Percentiles rank a stretch among this genome's conserved stretches.
phyloP scores from a whole-genome alignment of 352 stramenopile genomes.

The Phytophthora ramorum region DNA sequence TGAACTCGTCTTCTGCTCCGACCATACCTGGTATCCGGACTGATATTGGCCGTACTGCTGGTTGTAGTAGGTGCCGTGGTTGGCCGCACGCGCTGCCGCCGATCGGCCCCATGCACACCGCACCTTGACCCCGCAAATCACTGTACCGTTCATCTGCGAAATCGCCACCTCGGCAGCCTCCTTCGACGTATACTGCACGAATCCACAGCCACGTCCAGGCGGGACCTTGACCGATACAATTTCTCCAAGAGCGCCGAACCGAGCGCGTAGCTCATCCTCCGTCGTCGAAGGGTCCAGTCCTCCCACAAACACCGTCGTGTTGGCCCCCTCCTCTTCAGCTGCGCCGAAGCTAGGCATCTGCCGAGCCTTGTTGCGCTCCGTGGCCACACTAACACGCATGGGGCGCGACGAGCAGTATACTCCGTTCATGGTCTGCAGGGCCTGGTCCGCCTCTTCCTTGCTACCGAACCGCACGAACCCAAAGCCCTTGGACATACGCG shows the following conservation, averaged over 20 bases:
- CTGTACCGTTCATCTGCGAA: slow-evolving; percentile 87
- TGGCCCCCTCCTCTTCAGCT: slow-evolving; percentile 67
- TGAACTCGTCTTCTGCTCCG: background rate
- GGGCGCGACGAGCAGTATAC: slow-evolving; percentile 87
- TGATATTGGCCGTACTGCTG: slow-evolving; percentile 63
- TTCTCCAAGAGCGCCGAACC: slow-evolving; percentile 83
- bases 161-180: slow-evolving; percentile 89
- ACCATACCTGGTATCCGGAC: slow-evolving; percentile 50
- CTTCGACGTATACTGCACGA: slow-evolving; percentile 90
- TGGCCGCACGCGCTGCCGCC: slow-evolving; percentile 57
- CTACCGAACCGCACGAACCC: slow-evolving; percentile 92
- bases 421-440: slow-evolving; percentile 92
- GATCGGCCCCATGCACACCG: slow-evolving; percentile 90
- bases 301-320: slow-evolving; percentile 94
- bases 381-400: slow-evolving; percentile 92
- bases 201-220: slow-evolving; percentile 90
- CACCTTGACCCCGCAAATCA: slow-evolving; percentile 83
- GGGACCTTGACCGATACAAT: slow-evolving; percentile 52
- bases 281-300: slow-evolving; percentile 83
- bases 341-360: slow-evolving; percentile 35
- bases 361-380: slow-evolving; percentile 73
- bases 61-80: slow-evolving; percentile 52
- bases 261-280: slow-evolving; percentile 85
- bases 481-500: slow-evolving; percentile 92
- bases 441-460: slow-evolving; percentile 90